Evolutionary conservation across 805 yeast genomes (phyloP).

Genomic region (Yarrowia sp.): DNA sequence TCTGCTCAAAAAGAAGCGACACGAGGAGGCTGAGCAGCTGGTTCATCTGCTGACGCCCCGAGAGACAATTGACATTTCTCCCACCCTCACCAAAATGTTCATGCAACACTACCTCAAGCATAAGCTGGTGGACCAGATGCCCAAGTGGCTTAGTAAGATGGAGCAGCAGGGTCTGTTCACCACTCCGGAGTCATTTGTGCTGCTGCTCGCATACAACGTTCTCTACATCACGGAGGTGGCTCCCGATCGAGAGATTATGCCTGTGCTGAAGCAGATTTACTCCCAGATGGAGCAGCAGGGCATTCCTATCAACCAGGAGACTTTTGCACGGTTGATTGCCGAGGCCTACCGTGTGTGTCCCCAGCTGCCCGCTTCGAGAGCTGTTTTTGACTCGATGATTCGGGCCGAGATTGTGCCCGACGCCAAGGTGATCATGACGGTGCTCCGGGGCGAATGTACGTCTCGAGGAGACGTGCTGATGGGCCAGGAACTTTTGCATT

Average conservation of each 20-base stretch:
- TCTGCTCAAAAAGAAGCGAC: background rate
- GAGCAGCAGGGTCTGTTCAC: slow-evolving; percentile 12
- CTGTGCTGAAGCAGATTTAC: slow-evolving; percentile 7
- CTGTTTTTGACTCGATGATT: background rate
- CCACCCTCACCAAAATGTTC: background rate
- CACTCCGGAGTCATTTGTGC: slow-evolving; percentile 24
- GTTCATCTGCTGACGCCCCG: background rate
- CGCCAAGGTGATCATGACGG: background rate
- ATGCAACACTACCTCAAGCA: background rate
- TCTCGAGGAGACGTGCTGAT: background rate
- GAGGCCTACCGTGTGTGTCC: slow-evolving; percentile 3
- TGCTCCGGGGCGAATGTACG: slow-evolving; percentile 10
- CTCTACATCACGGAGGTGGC: slow-evolving; percentile 4
- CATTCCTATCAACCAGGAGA: background rate
- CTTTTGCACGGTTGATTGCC: background rate
- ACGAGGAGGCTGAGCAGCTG: slow-evolving; percentile 17
- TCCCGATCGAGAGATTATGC: background rate
- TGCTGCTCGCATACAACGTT: background rate
- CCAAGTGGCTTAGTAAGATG: slow-evolving; percentile 8
- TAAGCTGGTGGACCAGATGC: background rate
- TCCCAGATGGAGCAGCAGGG: slow-evolving; percentile 8
- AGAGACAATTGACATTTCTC: background rate
- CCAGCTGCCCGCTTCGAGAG: background rate
- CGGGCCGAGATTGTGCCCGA: background rate
- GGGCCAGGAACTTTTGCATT: slow-evolving; percentile 17